Percentiles rank a stretch among this genome's conserved stretches.
Conservation (phyloP, 1,284 basidiomycete species). For the Thecaphora thlaspeos region DNA sequence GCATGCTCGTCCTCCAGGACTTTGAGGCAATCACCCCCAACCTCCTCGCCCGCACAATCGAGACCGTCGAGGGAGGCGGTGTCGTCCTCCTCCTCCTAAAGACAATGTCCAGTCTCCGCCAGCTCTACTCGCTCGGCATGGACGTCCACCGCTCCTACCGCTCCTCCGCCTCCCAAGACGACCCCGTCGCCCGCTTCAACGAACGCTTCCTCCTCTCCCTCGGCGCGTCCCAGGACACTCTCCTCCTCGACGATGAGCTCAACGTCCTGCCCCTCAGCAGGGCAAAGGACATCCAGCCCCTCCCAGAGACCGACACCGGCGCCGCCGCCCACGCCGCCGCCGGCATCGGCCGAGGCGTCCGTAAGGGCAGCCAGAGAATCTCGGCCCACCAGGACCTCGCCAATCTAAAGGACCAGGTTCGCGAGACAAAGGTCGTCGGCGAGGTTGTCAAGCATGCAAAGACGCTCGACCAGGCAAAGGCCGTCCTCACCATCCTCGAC, state of each 20-base stretch:
- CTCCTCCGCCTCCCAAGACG: conserved; percentile 78
- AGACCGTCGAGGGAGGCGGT: conserved; percentile 97
- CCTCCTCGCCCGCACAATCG: conserved; percentile 90
- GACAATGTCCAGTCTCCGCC: conserved; percentile 89
- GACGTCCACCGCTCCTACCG: conserved; percentile 72
- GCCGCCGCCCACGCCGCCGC: conserved; percentile 43
- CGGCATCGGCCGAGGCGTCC: conserved; percentile 42
- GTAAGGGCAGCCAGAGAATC: conserved; percentile 65
- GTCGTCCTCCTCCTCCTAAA: conserved; percentile 87
- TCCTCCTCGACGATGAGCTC: conserved; percentile 94
- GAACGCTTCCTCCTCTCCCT: conserved; percentile 72
- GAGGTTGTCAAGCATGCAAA: conserved; percentile 87
- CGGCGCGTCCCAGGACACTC: conserved; percentile 83
- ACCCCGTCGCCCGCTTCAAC: conserved; percentile 92
- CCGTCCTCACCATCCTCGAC: conserved; percentile 53
- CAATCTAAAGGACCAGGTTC: conserved; percentile 76
- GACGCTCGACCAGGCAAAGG: conserved; percentile 75
- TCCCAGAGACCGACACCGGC: conserved; percentile 62
- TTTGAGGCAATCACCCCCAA: conserved; percentile 99
- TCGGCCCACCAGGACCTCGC: conserved; percentile 67
- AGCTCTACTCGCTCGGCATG: conserved; percentile 96
- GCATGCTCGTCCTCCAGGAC: conserved; percentile 96
- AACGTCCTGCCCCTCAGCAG: conserved; percentile 96
- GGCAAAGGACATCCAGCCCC: conserved; percentile 82
- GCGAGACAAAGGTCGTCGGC: conserved; percentile 82